Base-by-base conservation (phyloP, 2,329 filamentous ascomycete genomes). In the Tothia fuscella region DNA sequence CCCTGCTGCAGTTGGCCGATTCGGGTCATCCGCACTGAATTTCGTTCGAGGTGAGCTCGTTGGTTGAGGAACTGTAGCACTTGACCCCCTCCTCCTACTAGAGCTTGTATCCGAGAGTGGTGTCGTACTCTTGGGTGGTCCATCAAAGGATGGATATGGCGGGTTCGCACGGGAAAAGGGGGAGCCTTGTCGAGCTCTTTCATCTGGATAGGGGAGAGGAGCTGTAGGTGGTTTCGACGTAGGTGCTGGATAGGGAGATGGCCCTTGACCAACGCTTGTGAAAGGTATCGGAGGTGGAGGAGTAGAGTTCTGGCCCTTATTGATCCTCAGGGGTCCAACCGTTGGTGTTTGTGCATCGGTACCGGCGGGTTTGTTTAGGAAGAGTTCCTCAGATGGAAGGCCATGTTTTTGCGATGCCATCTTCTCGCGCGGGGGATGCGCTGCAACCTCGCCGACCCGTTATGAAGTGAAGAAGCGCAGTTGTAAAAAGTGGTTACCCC, bases 281-380 rank as follows among this genome's bases (percentile, higher is more conserved):
- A 36, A 35, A 21, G 34, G 36, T 14, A 40, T n/a, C 26, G 25
- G 36, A 10, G 41, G 74, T 51, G 76, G 75, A 35, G 62, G 63
- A 66, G 63, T 42, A 3, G 43, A 34, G 25, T 17, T 24, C 52
- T 78, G 74, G 43, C 80, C 77, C 61, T 93, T 93, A 66, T 80
- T 80, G 58, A 93, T 93, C 55, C 85, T 77, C 62, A 94, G 63
- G 46, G 87, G 87, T 53, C 83, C 83, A 51, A 93, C 74, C 14
- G 82, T 84, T 44, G 86, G 86, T 53, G 86, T 78, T 34, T 62
- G 60, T 42, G 61, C 64, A 38, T 59, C 53, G 33, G 42, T 34
- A 25, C 49, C 39, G 53, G 55, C n/a, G 61, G 61, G 46, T 56
- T 62, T 47, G 32, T 70, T 61, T 49, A 93, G 73, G 65, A 93